Evolutionary conservation across 2,329 filamentous ascomycete species (phyloP).

Genomic region (Diaporthe australafricana): DNA sequence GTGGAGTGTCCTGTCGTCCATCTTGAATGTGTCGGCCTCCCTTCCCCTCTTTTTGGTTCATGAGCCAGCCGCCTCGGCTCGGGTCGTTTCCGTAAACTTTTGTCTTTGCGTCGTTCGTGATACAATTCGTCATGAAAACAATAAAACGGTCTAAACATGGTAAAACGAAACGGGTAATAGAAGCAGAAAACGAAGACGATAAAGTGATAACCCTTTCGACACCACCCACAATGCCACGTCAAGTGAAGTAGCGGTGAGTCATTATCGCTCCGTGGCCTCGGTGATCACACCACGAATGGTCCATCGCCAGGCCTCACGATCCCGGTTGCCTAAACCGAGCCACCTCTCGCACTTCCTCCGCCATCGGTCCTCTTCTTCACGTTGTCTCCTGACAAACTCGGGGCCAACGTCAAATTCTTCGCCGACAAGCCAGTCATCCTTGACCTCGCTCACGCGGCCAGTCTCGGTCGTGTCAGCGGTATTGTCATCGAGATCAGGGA

Average conservation of each 20-base stretch:
- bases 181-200: conserved; percentile 28
- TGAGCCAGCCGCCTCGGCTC: conserved; percentile 30
- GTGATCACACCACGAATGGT: conserved; percentile 71
- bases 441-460: conserved; percentile 68
- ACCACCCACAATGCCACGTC: conserved; percentile 20
- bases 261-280: conserved; percentile 36
- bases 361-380: conserved; percentile 94
- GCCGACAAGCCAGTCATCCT: conserved; percentile 86
- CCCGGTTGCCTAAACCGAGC: conserved; percentile 71
- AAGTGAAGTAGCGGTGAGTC: conserved; percentile 51
- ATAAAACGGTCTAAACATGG: conserved; percentile 36
- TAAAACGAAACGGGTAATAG: conserved; percentile 28
- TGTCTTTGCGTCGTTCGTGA: conserved; percentile 37
- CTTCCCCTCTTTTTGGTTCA: conserved; percentile 26
- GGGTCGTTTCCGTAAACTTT: conserved; percentile 34
- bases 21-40: conserved; percentile 1
- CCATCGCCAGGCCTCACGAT: conserved; percentile 80
- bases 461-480: conserved; percentile 61
- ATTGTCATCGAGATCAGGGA: conserved; percentile 89
- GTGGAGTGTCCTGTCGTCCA: conserved; percentile 30
- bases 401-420: conserved; percentile 98
- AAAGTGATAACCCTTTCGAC: conserved; percentile 33
- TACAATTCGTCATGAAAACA: conserved; percentile 35
- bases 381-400: conserved; percentile 88
- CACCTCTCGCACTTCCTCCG: conserved; percentile 87